phyloP scores from a whole-genome alignment of 2,329 filamentous ascomycete genomes.

The Tolypocladium nubicola region DNA sequence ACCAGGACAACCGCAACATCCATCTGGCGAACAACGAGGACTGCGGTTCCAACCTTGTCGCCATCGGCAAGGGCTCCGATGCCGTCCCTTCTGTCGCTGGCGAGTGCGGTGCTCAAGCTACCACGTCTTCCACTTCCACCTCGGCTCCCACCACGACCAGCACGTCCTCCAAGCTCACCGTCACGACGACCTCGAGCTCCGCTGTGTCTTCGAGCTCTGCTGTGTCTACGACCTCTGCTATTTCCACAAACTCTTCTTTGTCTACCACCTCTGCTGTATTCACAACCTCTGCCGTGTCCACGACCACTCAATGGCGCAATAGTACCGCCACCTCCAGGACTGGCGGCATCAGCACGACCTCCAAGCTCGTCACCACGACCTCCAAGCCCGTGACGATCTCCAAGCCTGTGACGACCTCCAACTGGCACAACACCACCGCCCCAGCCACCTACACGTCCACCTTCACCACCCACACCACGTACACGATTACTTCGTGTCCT shows the following conservation, averaged over 20 bases:
- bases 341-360: neutral
- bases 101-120: constrained; percentile 14
- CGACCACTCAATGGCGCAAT: neutral
- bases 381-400: constrained; percentile 6
- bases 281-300: neutral
- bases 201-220: neutral
- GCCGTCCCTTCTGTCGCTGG: constrained; percentile 20
- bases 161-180: neutral
- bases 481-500: constrained; percentile 21
- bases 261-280: neutral
- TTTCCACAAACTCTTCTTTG: too few relatives aligned
- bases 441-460: constrained; percentile 14
- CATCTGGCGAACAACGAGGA: constrained; percentile 25
- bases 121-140: constrained; percentile 5
- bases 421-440: constrained; percentile 9
- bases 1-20: constrained; percentile 27
- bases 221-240: neutral
- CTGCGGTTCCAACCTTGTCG: constrained; percentile 25
- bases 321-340: neutral
- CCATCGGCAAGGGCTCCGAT: constrained; percentile 28
- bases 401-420: constrained; percentile 2
- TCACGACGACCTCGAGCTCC: neutral
- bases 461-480: constrained; percentile 14
- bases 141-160: constrained; percentile 6
- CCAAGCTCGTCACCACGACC: neutral